Evolutionary conservation across 108 stramenopile species (phyloP).

Genomic region (Chaetoceros tenuissimus): DNA sequence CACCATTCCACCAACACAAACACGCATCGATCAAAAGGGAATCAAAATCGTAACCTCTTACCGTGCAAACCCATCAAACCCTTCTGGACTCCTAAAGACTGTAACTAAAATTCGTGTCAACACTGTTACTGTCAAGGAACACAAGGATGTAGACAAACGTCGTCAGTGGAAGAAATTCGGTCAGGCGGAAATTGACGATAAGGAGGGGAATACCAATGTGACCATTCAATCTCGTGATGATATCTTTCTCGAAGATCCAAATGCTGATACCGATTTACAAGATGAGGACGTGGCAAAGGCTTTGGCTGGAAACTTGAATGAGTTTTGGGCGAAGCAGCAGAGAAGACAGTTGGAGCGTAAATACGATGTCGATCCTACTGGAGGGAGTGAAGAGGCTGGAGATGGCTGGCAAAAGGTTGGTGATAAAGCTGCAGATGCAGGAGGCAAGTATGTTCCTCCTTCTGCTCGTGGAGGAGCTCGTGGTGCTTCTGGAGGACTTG

Average conservation of each 20-base stretch:
- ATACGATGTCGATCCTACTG: conserved; percentile 73
- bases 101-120: conserved; percentile 60
- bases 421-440: conserved; percentile 10
- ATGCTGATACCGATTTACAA: conserved; percentile 80
- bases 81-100: conserved; percentile 64
- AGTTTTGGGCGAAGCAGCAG: conserved; percentile 88
- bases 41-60: conserved; percentile 82
- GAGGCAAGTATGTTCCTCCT: conserved; percentile 77
- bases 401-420: conserved; percentile 17
- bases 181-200: conserved; percentile 43
- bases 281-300: conserved; percentile 75
- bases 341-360: conserved; percentile 77
- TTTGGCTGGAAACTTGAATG: conserved; percentile 74
- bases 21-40: conserved; percentile 70
- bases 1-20: conserved; percentile 76
- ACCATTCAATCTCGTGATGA: conserved; percentile 80
- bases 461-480: conserved; percentile 33
- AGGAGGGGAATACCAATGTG: conserved; percentile 55
- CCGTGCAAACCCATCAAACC: conserved; percentile 57
- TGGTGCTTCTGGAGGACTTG: conserved; percentile 18
- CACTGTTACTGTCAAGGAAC: conserved; percentile 40
- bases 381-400: conserved; percentile 27
- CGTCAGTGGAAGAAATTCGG: conserved; percentile 84
- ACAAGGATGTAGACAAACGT: conserved; percentile 53
- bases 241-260: conserved; percentile 76